phyloP scores from a whole-genome alignment of 805 yeast genomes.

The Suhomyces kilbournensis region DNA sequence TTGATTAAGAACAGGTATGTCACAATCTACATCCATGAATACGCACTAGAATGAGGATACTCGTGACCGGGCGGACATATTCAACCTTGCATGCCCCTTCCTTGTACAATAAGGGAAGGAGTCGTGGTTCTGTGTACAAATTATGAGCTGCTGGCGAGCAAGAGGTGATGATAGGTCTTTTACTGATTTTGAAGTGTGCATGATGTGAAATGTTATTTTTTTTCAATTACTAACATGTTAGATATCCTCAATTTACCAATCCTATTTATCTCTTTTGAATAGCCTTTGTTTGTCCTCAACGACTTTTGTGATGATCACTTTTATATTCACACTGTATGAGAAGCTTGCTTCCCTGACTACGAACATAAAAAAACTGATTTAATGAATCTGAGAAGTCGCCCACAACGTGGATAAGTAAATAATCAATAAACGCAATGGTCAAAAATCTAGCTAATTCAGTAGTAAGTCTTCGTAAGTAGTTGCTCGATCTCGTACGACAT shows the following conservation, averaged over 20 bases:
- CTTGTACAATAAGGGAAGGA: conserved; percentile 45
- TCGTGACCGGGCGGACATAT: conserved; percentile 55
- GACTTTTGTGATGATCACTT: conserved; percentile 40
- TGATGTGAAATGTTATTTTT: neutral
- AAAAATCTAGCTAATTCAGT: neutral
- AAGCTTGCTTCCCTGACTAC: conserved; percentile 34
- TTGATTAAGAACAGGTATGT: conserved; percentile 14
- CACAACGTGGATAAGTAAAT: neutral
- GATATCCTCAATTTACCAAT: neutral
- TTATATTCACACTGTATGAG: conserved; percentile 60
- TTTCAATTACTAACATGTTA: conserved; percentile 1
- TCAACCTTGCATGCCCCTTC: conserved; percentile 32
- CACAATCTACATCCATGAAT: neutral
- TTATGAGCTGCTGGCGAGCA: conserved; percentile 41
- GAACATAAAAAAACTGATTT: conserved; percentile 48
- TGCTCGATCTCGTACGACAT: neutral
- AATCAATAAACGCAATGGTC: neutral
- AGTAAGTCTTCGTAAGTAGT: neutral
- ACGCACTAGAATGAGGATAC: conserved; percentile 35
- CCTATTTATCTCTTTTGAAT: conserved; percentile 19
- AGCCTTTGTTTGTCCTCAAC: conserved; percentile 5
- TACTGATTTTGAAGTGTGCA: conserved; percentile 23
- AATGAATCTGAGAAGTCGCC: conserved; percentile 42
- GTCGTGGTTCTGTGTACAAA: conserved; percentile 54
- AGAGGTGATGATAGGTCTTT: conserved; percentile 54